These are phyloP conservation scores for Apiotrichum domesticum DNA, from an alignment of 1,284 basidiomycete genomes.

Conservation along the genomic window DNA sequence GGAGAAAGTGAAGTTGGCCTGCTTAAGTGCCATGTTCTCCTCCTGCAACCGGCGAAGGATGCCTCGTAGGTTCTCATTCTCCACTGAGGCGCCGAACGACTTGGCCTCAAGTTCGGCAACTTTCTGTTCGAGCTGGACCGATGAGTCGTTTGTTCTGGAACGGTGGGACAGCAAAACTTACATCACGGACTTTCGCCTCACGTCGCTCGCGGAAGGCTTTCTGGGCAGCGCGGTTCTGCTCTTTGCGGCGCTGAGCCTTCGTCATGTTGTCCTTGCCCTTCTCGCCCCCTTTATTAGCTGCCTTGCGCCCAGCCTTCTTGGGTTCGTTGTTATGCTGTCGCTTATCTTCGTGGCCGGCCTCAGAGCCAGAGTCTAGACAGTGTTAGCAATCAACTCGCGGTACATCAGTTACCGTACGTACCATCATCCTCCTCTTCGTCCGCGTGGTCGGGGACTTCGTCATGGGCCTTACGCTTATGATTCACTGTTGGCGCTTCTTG, in stretches of 20 bases:
- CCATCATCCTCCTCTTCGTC: conserved; percentile 31
- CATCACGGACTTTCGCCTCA: conserved; percentile 46
- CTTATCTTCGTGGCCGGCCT: conserved; percentile 41
- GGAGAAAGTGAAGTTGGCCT: conserved; percentile 45
- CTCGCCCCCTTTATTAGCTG: conserved; percentile 13
- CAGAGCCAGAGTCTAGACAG: conserved; percentile 28
- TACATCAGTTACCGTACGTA: conserved; percentile 6
- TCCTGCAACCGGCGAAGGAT: conserved; percentile 45
- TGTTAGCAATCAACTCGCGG: not conserved
- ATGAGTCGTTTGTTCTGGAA: not conserved
- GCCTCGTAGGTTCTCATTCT: conserved; percentile 47
- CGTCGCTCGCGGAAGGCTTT: conserved; percentile 48
- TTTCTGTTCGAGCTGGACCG: conserved; percentile 44
- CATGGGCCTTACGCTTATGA: conserved; percentile 34
- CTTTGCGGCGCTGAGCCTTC: conserved; percentile 45
- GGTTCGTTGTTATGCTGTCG: conserved; percentile 21
- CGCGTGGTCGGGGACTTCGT: not conserved
- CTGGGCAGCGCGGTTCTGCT: conserved; percentile 48
- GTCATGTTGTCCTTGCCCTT: conserved; percentile 20
- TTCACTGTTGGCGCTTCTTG: conserved; percentile 1
- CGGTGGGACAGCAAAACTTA: conserved; percentile 19
- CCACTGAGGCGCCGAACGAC: conserved; percentile 39
- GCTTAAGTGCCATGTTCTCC: conserved; percentile 46
- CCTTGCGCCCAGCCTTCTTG: conserved; percentile 12
- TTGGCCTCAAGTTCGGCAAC: conserved; percentile 44